phyloP scores from a whole-genome alignment of 257 asterid genomes.

The Primulina tabacum region DNA sequence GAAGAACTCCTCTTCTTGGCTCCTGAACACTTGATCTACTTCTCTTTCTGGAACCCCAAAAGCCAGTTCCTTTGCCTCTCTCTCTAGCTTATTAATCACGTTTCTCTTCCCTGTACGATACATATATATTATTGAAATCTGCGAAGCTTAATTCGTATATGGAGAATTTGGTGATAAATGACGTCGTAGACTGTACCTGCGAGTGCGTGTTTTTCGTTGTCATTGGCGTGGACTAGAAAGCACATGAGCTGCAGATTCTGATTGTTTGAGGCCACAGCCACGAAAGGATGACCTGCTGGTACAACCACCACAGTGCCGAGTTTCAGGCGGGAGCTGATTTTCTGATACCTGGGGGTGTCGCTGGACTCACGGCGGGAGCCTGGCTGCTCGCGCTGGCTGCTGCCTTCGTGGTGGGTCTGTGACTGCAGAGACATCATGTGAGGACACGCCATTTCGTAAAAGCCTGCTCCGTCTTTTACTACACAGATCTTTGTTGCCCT shows the following conservation, averaged over 20 bases:
- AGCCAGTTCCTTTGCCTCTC: slow-evolving; percentile 56
- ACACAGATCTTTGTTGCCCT: slow-evolving; percentile 39
- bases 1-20: slow-evolving; percentile 55
- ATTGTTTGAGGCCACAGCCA: slow-evolving; percentile 44
- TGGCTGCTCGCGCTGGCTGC: slow-evolving; percentile 1
- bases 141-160: not conserved
- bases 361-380: slow-evolving; percentile 1
- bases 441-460: slow-evolving; percentile 73
- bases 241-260: slow-evolving; percentile 50
- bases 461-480: slow-evolving; percentile 58
- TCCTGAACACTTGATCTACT: slow-evolving; percentile 54
- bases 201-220: slow-evolving; percentile 42
- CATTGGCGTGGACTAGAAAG: slow-evolving; percentile 45
- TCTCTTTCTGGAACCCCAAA: slow-evolving; percentile 58
- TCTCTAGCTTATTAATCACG: slow-evolving; percentile 45
- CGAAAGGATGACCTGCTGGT: slow-evolving; percentile 77
- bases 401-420: slow-evolving; percentile 2
- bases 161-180: not conserved
- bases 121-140: no score
- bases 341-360: slow-evolving; percentile 35
- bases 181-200: slow-evolving; percentile 33
- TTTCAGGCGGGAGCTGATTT: slow-evolving; percentile 35
- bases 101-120: slow-evolving; percentile 40
- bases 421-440: slow-evolving; percentile 34
- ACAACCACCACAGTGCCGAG: slow-evolving; percentile 49